phyloP scores from a whole-genome alignment of 2,329 filamentous ascomycete species.

The Pseudogymnoascus sp. region DNA sequence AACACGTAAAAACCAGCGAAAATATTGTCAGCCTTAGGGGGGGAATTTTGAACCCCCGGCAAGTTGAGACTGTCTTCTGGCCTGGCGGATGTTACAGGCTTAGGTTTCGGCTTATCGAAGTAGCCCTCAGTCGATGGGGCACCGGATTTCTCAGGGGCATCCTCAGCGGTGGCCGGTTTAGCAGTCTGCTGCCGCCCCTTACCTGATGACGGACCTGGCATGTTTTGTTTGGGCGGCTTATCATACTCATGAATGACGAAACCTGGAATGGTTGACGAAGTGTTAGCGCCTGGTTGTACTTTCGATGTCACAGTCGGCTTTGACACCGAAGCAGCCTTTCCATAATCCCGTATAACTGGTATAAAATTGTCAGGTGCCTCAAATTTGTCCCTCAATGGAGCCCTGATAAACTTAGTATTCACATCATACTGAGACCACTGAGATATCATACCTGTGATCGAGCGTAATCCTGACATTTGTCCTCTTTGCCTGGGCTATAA shows the following conservation, averaged over 20 bases:
- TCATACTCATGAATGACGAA: neutral
- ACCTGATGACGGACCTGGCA: neutral
- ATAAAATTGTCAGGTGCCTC: constrained; percentile 8
- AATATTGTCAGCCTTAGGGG: constrained; percentile 4
- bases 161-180: neutral
- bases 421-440: neutral
- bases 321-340: neutral
- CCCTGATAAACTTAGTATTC: neutral
- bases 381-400: constrained; percentile 7
- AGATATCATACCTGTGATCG: constrained; percentile 16
- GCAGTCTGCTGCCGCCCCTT: neutral
- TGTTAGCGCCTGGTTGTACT: neutral
- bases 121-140: neutral
- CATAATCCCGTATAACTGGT: neutral
- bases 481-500: constrained; percentile 19
- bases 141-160: neutral
- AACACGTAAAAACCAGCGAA: constrained; percentile 22
- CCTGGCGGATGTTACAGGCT: neutral
- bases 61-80: constrained; percentile 1
- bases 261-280: neutral
- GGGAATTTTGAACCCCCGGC: neutral
- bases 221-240: neutral
- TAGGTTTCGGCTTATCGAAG: neutral
- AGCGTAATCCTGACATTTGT: constrained; percentile 17
- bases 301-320: neutral